phyloP scores from a whole-genome alignment of 805 yeast genomes.

The Ogataea polymorpha region DNA sequence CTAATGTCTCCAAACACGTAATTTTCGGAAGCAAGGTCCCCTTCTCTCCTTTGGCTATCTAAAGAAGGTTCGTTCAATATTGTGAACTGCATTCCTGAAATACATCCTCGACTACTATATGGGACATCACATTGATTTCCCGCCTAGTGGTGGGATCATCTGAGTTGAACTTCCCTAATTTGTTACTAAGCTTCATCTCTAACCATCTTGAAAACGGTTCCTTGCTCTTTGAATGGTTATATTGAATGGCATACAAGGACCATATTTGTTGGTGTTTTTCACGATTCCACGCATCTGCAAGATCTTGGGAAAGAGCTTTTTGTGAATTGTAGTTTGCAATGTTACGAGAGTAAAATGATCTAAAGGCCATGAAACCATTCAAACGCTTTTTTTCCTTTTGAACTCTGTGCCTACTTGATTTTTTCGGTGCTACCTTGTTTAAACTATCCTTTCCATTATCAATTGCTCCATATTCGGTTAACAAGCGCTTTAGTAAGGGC shows the following conservation, averaged over 20 bases:
- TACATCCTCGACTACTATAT: slow-evolving; percentile 21
- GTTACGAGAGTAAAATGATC: slow-evolving; percentile 15
- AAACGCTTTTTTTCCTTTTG: slow-evolving; percentile 1
- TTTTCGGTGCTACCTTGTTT: neutral
- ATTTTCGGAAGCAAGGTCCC: too few species aligned
- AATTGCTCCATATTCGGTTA: too few species aligned
- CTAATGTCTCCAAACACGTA: too few species aligned
- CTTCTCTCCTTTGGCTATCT: too few species aligned
- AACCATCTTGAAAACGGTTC: slow-evolving; percentile 21
- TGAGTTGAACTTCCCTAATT: neutral
- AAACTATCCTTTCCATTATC: neutral
- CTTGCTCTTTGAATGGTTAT: slow-evolving; percentile 17
- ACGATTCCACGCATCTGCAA: slow-evolving; percentile 25
- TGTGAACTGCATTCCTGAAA: neutral
- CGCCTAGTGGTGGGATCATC: slow-evolving; percentile 5
- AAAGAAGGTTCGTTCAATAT: too few species aligned
- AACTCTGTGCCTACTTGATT: neutral
- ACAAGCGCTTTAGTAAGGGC: neutral
- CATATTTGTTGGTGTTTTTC: slow-evolving; percentile 30
- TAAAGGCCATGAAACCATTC: slow-evolving; percentile 20
- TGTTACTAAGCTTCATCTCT: slow-evolving; percentile 7
- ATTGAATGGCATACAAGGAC: slow-evolving; percentile 33
- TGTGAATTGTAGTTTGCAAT: slow-evolving; percentile 11
- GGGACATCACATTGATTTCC: slow-evolving; percentile 12
- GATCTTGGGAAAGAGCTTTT: slow-evolving; percentile 9